Base-by-base conservation (phyloP, 1,139 yeast species). In the Magnusiomyces paraingens region DNA sequence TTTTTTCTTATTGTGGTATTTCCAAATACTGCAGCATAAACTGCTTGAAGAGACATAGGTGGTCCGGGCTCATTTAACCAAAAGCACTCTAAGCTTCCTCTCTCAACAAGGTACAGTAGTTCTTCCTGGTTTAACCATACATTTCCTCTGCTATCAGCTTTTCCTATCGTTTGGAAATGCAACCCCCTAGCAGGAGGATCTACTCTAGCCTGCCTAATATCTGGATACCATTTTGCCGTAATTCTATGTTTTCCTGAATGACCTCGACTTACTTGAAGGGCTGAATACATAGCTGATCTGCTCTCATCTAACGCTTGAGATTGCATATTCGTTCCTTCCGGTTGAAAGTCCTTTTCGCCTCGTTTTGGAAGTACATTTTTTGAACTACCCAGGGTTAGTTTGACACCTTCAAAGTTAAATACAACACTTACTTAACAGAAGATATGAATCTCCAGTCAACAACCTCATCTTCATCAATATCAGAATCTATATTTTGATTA, bases 311-410 rank as follows among this genome's bases (percentile, higher is more conserved):
- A 72, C 18, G 76, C 72, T 4, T 69, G 63, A 1, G 64, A 66
- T 67, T 91, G 97, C 22, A 78, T 72, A 2, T 68, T 65, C 0
- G 94, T 84, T 0, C 91, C 89, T 67, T 85, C 93, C 0, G 95
- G 96, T 57, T 83, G 95, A 61, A 83, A 86, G 60, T 88, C 96
- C 67, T 91, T 91, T 57, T 83, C 93, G 1, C 96, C 96, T 58
- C 93, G 72, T 58, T 78, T 80, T 1, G 85, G 86, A n/a, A 80
- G 59, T 32, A 64, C 60, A 20, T 62, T 65, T 35, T 64, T 59
- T 10, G 65, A 61, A 41, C 63, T 64, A 44, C 60, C 62, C 29
- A 67, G 60, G 45, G 64, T 43, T 29, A 45, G 22, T 40, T 3
- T 14, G 47, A 53, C 59, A n/a, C 17, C 17, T 11, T 36, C 12